These are phyloP conservation scores for Aschersonia sp. DNA, from an alignment of 2,329 filamentous ascomycete species.

Conservation along the genomic window DNA sequence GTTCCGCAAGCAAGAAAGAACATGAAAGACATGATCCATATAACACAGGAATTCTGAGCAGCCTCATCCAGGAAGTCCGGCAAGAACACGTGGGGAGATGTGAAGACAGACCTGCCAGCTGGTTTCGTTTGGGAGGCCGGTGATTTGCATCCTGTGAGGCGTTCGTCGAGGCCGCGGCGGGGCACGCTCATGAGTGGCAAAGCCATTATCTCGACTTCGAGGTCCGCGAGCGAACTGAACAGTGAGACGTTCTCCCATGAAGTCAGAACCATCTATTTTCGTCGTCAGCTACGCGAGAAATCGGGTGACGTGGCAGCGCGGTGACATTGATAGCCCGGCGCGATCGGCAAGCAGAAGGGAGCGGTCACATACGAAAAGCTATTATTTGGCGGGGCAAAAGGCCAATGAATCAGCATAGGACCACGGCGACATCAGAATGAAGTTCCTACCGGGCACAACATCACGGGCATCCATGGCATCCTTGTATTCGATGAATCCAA, in stretches of 20 bases:
- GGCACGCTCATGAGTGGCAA: slow-evolving; percentile 39
- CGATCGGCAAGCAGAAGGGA: background rate
- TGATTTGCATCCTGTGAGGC: slow-evolving; percentile 91
- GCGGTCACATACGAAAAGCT: slow-evolving; percentile 46
- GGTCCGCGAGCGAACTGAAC: slow-evolving; percentile 96
- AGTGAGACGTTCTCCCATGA: slow-evolving; percentile 94
- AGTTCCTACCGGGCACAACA: slow-evolving; percentile 74
- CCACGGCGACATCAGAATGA: background rate
- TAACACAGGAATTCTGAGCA: slow-evolving; percentile 10
- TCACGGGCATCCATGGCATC: slow-evolving; percentile 96
- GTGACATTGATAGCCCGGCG: too few species aligned
- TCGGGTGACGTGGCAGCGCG: too few species aligned
- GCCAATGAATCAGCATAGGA: slow-evolving; percentile 3
- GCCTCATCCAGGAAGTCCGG: slow-evolving; percentile 25
- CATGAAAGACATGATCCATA: slow-evolving; percentile 15
- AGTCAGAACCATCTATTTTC: slow-evolving; percentile 76
- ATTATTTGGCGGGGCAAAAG: slow-evolving; percentile 6
- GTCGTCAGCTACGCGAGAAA: slow-evolving; percentile 1
- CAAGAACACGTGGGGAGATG: slow-evolving; percentile 41
- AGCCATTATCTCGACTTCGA: slow-evolving; percentile 36
- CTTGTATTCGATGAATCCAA: slow-evolving; percentile 99
- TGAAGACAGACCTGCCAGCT: slow-evolving; percentile 97
- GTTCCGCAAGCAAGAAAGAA: slow-evolving; percentile 6
- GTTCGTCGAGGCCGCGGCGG: slow-evolving; percentile 77
- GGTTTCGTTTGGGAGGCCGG: slow-evolving; percentile 92